These are phyloP conservation scores for Silene coronaria DNA, from an alignment of 179 eudicot species.

Conservation along the genomic window DNA sequence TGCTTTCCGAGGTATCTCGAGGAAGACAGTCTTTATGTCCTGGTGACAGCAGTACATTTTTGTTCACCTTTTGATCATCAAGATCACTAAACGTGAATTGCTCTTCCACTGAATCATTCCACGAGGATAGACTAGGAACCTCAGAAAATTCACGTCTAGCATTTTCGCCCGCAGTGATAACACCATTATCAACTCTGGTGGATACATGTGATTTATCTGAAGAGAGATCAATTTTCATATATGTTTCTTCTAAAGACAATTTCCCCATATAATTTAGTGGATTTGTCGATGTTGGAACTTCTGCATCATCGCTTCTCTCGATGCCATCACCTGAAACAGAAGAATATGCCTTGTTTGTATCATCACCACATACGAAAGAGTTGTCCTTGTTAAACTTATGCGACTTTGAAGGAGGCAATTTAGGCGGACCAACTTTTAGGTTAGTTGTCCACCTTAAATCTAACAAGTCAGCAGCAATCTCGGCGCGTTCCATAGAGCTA, in stretches of 20 bases:
- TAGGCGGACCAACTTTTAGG: slow-evolving; percentile 36
- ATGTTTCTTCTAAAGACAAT: slow-evolving; percentile 25
- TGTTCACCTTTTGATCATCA: slow-evolving; percentile 33
- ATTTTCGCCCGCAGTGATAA: not conserved
- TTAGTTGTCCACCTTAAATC: slow-evolving; percentile 92
- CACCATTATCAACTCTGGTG: slow-evolving; percentile 7
- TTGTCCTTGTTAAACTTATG: not conserved
- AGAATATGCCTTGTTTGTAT: slow-evolving; percentile 10
- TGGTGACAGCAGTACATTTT: slow-evolving; percentile 20
- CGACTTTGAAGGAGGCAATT: slow-evolving; percentile 23
- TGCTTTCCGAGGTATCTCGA: slow-evolving; percentile 23
- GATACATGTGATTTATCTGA: slow-evolving; percentile 16
- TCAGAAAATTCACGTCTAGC: not conserved
- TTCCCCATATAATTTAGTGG: slow-evolving; percentile 18
- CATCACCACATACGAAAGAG: not conserved
- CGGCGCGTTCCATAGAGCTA: slow-evolving; percentile 64
- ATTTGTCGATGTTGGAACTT: slow-evolving; percentile 24
- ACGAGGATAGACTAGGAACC: slow-evolving; percentile 13
- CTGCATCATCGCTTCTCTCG: slow-evolving; percentile 32
- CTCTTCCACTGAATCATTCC: slow-evolving; percentile 44
- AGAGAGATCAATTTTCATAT: slow-evolving; percentile 18
- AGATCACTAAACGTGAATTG: slow-evolving; percentile 58
- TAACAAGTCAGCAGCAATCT: slow-evolving; percentile 89
- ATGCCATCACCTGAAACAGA: slow-evolving; percentile 19
- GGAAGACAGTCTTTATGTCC: slow-evolving; percentile 23